phyloP scores from a whole-genome alignment of 2,329 filamentous ascomycete genomes.

The Ilyonectria robusta region DNA sequence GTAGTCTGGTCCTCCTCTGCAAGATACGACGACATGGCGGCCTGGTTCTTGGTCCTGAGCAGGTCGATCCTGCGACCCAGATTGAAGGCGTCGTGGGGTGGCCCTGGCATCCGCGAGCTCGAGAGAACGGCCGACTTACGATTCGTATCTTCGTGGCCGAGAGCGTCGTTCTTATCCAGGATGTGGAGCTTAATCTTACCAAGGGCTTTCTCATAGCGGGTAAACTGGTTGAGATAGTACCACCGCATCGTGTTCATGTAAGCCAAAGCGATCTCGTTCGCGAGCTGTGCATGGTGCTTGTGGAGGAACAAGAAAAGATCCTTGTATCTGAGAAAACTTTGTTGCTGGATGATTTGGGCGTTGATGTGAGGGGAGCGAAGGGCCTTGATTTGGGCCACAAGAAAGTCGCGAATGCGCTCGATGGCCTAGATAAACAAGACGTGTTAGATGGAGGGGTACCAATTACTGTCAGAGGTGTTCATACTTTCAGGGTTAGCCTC shows the following conservation, averaged over 20 bases:
- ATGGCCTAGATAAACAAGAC: constrained; percentile 71
- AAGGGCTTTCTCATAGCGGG: constrained; percentile 86
- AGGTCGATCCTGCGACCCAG: constrained; percentile 89
- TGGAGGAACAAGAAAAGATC: constrained; percentile 90
- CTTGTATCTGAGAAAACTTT: constrained; percentile 89
- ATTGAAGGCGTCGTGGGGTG: constrained; percentile 88
- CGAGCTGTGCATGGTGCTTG: constrained; percentile 84
- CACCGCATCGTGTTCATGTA: constrained; percentile 99
- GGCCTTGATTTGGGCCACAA: constrained; percentile 95
- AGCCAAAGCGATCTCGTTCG: constrained; percentile 90
- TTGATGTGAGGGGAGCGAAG: constrained; percentile 96
- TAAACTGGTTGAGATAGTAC: constrained; percentile 96
- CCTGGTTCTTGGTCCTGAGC: constrained; percentile 79
- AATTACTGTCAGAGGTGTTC: constrained; percentile 16
- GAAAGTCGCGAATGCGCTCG: constrained; percentile 92
- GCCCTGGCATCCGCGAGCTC: constrained; percentile 60
- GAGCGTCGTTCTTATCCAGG: constrained; percentile 85
- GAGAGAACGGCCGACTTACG: constrained; percentile 74
- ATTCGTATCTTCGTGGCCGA: constrained; percentile 82
- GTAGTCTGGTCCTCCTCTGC: constrained; percentile 90
- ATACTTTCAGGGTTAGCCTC: constrained; percentile 85
- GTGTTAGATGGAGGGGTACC: constrained; percentile 24
- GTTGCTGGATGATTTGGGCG: constrained; percentile 95
- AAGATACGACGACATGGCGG: constrained; percentile 87
- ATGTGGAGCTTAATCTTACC: constrained; percentile 87